A percentile compares a stretch with the other conserved stretches of the same genome.
phyloP scores from a whole-genome alignment of 225 moss, liverwort and hornwort genomes.

The Takakia lepidozioides region DNA sequence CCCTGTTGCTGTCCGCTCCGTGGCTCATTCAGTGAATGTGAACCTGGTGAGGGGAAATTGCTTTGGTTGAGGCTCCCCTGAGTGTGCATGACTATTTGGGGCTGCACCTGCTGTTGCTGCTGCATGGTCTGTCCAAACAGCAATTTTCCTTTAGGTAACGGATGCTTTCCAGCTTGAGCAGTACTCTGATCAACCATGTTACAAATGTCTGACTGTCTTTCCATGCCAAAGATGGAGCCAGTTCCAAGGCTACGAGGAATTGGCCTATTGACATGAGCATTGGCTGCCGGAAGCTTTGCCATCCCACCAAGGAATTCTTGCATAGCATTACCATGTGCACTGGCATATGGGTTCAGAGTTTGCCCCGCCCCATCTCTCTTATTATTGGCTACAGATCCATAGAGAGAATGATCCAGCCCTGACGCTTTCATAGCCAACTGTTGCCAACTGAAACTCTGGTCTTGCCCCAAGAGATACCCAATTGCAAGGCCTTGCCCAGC shows the following conservation, averaged over 20 bases:
- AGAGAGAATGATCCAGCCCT: conserved; percentile 58
- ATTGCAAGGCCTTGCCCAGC: conserved; percentile 72
- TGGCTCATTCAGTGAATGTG: conserved; percentile 45
- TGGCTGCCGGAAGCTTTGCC: conserved; percentile 41
- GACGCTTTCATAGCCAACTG: conserved; percentile 89
- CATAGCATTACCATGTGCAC: conserved; percentile 47
- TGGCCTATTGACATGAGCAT: conserved; percentile 66
- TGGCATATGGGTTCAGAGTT: conserved; percentile 43
- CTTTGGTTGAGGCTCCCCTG: conserved; percentile 41
- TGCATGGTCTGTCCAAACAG: conserved; percentile 80
- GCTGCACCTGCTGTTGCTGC: conserved; percentile 41
- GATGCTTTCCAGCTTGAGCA: conserved; percentile 32
- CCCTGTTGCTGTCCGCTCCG: conserved; percentile 59
- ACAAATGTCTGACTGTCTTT: conserved; percentile 50
- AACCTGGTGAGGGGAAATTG: conserved; percentile 42
- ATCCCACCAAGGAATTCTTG: conserved; percentile 48
- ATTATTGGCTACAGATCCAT: conserved; percentile 42
- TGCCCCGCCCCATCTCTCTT: conserved; percentile 55
- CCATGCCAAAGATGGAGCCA: conserved; percentile 58
- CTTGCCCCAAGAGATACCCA: conserved; percentile 84
- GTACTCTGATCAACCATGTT: conserved; percentile 31
- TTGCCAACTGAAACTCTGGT: conserved; percentile 97
- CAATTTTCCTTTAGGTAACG: conserved; percentile 65
- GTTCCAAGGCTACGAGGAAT: conserved; percentile 67
- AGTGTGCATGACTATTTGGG: conserved; percentile 19